Evolutionary conservation across 176 grass and related monocot species (phyloP), one percentile per base, ranked within the genome.

Genomic region (Eremochloa ophiuroides): DNA sequence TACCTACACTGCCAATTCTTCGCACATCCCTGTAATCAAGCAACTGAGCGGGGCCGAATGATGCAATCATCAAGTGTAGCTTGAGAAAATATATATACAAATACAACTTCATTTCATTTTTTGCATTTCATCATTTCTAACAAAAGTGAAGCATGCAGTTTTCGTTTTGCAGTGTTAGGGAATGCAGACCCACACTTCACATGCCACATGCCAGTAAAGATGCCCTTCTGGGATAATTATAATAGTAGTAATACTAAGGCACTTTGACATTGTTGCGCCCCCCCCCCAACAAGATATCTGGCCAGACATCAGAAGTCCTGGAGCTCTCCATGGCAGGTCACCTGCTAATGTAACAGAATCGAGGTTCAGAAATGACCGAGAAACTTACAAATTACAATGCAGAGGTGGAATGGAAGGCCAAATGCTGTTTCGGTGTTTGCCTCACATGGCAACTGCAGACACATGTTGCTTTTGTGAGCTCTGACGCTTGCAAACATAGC

Each of bases 1-100:
- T 28, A 28, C 14, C 27, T n/a, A n/a, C n/a, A 60, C 38, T 58
- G 59, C 30, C 18, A 28, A 35, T 42, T 43, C 23, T 37, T 51
- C 6, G 8, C 20, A 23, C 29, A 53, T 79, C 25, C 35, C 63
- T 56, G 15, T 38, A 70, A 30, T 34, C 6, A 53, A 55, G 31
- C 25, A 18, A 65, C 28, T 64, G 43, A 26, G 3, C 25, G 67
- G 9, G 23, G 9, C 8, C 18, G 17, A 69, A 47, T 31, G 27
- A 12, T 71, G 65, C 50, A 73, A 55, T 53, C 50, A 80, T 6
- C 44, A 56, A 41, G 50, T 56, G 75, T 79, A 74, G 74, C 1
- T 3, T 29, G 11, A 20, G 1, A 1, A 11, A 69, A 41, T 43
- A 23, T 16, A n/a, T n/a, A n/a, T n/a, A n/a, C n/a, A n/a, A n/a